Base-by-base conservation (phyloP, 75 land plant genomes). In the Azolla pinnata region DNA sequence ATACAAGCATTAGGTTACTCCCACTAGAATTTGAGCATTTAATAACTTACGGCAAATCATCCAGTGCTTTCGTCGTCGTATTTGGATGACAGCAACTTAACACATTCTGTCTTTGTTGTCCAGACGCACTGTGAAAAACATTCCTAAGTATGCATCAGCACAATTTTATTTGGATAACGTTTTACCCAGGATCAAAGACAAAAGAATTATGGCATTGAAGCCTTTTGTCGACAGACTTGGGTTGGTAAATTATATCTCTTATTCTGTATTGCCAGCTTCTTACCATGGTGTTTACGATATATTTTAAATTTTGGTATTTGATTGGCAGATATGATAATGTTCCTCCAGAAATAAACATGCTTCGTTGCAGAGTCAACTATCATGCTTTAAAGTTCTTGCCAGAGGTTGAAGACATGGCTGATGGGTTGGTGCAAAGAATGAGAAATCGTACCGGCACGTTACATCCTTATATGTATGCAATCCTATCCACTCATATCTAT, bases 171-270 rank as follows among this genome's bases (percentile, higher is more conserved):
- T 83, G 71, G 87, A 92, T 46, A 92, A 85, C 78, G 97, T 92
- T 25, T 73, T 92, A 31, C 97, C 97, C 52, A 79, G 90, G 19
- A 74, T 92, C 61, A 92, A 92, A 68, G 87, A 92, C 67, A 92
- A 92, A 74, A 92, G 75, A 63, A 79, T 92, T 26, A 88, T 92
- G 97, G 78, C 97, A 44, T 65, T 92, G 59, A 92, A 92, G 67
- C 97, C 97, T 65, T 92, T 92, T 81, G 95, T 92, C 30, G 97
- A 92, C 66, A 77, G 97, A 49, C 81, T 92, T 54, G 97, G 97
- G 97, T 92, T 78, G 65, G 68, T 18, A 14, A 27, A 35, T 28
- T 7, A 1, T 63, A 14, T 18, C 49, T 49, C 1, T n/a, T 30
- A 19, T 33, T 57, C 1, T 57, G 18, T 57, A 3, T 2, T 20